Conservation (phyloP, 1,139 yeast species). For the Suhomyces maxii region DNA sequence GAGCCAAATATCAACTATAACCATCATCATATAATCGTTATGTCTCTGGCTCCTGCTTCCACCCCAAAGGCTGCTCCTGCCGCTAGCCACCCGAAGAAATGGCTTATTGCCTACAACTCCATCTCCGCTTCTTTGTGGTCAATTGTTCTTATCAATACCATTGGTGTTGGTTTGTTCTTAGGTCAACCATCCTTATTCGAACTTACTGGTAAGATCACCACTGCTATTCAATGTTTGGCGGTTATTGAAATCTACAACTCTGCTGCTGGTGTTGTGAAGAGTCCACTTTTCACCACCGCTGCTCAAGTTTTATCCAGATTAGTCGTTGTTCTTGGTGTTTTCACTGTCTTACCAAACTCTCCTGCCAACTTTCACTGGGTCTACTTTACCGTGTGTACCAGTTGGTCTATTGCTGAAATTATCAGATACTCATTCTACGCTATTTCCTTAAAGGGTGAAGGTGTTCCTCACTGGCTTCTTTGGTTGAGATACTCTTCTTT, state of each 20-base stretch:
- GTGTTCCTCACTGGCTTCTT: slow-evolving; percentile 63
- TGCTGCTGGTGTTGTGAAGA: slow-evolving; percentile 71
- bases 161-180: slow-evolving; percentile 33
- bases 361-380: slow-evolving; percentile 62
- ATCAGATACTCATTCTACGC: slow-evolving; percentile 88
- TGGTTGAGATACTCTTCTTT: slow-evolving; percentile 84
- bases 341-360: slow-evolving; percentile 68
- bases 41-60: neutral
- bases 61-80: slow-evolving; percentile 3
- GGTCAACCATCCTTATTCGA: slow-evolving; percentile 65
- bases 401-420: slow-evolving; percentile 92
- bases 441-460: slow-evolving; percentile 54
- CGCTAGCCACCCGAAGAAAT: slow-evolving; percentile 32
- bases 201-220: slow-evolving; percentile 59
- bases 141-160: slow-evolving; percentile 42
- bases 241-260: slow-evolving; percentile 80
- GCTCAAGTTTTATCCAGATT: slow-evolving; percentile 88
- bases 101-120: slow-evolving; percentile 47
- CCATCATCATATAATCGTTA: neutral
- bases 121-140: slow-evolving; percentile 49
- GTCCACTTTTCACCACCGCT: slow-evolving; percentile 79
- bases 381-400: slow-evolving; percentile 65
- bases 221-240: slow-evolving; percentile 80
- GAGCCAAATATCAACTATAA: neutral
- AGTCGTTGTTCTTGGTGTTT: slow-evolving; percentile 80